Evolutionary conservation across 805 yeast genomes (phyloP).

Genomic region (Candida incommunis): DNA sequence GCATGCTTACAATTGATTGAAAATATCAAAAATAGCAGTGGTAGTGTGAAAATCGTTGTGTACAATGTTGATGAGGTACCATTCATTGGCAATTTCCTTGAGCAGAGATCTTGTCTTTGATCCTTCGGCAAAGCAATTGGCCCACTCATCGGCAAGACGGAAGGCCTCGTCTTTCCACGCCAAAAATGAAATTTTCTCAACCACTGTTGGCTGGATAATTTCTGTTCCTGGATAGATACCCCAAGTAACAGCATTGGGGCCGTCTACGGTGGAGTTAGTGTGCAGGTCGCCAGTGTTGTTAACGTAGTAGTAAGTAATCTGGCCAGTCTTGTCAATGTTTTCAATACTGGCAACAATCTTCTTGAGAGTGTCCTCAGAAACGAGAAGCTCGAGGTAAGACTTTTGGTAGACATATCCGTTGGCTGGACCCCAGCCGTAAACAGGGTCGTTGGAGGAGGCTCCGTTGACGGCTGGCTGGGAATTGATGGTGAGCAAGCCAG

Average conservation of each 20-base stretch:
- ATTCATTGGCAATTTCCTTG: conserved; percentile 36
- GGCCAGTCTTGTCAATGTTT: conserved; percentile 25
- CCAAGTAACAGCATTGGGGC: conserved; percentile 95
- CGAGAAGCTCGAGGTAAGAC: conserved; percentile 76
- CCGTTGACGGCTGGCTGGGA: conserved; percentile 93
- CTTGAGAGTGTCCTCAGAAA: conserved; percentile 41
- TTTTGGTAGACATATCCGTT: conserved; percentile 91
- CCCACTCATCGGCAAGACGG: conserved; percentile 74
- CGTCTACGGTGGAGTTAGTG: conserved; percentile 61
- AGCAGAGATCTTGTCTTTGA: conserved; percentile 29
- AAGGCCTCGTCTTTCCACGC: conserved; percentile 97
- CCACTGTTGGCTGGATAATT: conserved; percentile 90
- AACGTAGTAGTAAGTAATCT: conserved; percentile 69
- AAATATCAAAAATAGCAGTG: conserved; percentile 15
- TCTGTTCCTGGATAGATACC: conserved; percentile 96
- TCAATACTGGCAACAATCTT: conserved; percentile 34
- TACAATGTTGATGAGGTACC: conserved; percentile 72
- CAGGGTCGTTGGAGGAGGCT: conserved; percentile 48
- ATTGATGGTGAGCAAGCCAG: conserved; percentile 69
- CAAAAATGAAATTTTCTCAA: conserved; percentile 76
- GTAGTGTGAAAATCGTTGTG: conserved; percentile 55
- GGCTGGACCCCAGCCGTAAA: conserved; percentile 91
- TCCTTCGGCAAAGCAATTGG: conserved; percentile 18
- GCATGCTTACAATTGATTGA: neutral
- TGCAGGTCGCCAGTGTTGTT: conserved; percentile 38